Conservation (phyloP, 2,329 filamentous ascomycete species). For the Venturia asperata region DNA sequence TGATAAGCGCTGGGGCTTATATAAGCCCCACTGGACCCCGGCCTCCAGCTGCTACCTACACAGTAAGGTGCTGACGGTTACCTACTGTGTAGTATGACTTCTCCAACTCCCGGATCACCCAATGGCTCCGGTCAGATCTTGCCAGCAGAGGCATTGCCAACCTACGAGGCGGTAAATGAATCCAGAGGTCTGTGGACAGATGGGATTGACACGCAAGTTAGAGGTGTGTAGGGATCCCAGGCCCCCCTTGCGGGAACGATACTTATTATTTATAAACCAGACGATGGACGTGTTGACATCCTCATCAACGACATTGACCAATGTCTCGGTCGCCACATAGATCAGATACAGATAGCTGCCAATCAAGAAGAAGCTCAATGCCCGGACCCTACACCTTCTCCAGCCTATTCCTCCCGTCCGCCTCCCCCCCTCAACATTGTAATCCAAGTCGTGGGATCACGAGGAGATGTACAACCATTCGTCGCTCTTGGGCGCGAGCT, state of each 20-base stretch:
- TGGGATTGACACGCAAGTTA: neutral
- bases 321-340: neutral
- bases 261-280: neutral
- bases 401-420: neutral
- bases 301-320: slow-evolving; percentile 4
- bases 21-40: neutral
- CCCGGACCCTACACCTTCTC: neutral
- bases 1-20: neutral
- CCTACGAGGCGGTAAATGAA: neutral
- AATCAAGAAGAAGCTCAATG: neutral
- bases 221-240: neutral
- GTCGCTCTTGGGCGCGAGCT: slow-evolving; percentile 57
- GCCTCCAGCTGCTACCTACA: neutral
- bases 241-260: neutral
- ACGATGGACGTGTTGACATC: slow-evolving; percentile 15
- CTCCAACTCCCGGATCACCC: neutral
- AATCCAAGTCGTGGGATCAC: slow-evolving; percentile 67
- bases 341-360: slow-evolving; percentile 8
- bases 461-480: slow-evolving; percentile 71
- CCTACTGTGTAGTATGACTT: too few species aligned
- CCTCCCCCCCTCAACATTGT: slow-evolving; percentile 53
- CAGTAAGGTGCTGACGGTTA: neutral
- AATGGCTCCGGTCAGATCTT: neutral
- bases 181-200: neutral
- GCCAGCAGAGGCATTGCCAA: neutral